Base-by-base conservation (phyloP, 257 asterid species). In the Leonotis leonurus region DNA sequence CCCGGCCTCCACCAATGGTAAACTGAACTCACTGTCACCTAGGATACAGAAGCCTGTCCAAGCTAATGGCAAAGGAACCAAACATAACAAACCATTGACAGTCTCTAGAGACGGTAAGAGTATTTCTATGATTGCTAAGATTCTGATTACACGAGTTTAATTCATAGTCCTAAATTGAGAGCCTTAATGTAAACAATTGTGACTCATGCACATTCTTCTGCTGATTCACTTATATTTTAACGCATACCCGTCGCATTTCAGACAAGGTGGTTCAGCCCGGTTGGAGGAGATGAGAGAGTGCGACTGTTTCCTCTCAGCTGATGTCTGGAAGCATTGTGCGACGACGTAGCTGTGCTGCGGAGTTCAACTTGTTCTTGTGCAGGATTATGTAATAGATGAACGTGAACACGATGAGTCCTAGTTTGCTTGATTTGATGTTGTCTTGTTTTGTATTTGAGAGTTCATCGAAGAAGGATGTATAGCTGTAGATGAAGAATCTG, bases 241-340 rank as follows among this genome's bases (percentile, higher is more conserved):
- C 40, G 41, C 43, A 53, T 26, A 43, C 67, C 7, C 49, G 11
- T 68, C 40, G 2, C 45, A 12, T 51, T 83, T 72, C 94, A 90
- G 97, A 83, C 49, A 85, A 85, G 79, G 85, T 8, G 62, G 84
- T 80, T 80, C 89, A 76, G 59, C 93, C 93, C 2, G 97, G 97
- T 32, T 90, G 97, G 97, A 83, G 85, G 89, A 80, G 97, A 83
- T 90, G 81, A 87, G 77, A 77, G 72, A 8, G 81, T 85, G 76
- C 73, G 71, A 7, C 62, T 54, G 49, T 45, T 57, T 10, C 44
- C 71, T 70, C 18, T 67, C 21, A 45, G 21, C 25, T 29, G 63
- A 49, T 35, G 29, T 25, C 36, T 65, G 58, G 65, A 39, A 60
- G 54, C 68, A n/a, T 64, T 56, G 41, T 51, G 49, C 6, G 65